Base-by-base conservation (phyloP, 2,329 filamentous ascomycete species). In the Ascosphaera apis region DNA sequence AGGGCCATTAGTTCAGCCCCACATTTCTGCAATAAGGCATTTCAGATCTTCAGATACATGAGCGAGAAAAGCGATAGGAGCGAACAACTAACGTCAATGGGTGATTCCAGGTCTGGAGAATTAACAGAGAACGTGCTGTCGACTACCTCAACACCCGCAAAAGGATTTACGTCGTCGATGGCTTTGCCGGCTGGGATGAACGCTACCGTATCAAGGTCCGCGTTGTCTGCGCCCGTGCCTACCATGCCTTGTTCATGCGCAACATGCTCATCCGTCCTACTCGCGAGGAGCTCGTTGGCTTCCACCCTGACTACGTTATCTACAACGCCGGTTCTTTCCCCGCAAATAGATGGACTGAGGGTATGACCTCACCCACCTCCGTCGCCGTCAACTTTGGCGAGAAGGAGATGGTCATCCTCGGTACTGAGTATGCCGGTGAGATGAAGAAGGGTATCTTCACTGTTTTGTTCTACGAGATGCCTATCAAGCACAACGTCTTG, bases 361-460 rank as follows among this genome's bases (percentile, higher is more conserved):
- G 88, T 53, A 98, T 98, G 88, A 98, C 88, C 50, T 95, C 88
- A 15, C 81, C 82, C 43, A 98, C 88, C 36, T 98, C 88, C 6
- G 86, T 98, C 36, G 78, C 88, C 47, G 91, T 98, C 67, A 98
- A 98, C 74, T 98, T 98, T 51, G 79, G 78, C 54, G 84, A 93
- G 55, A 93, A 92, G 76, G 88, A 98, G 70, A 98, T 98, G 88
- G 88, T 98, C 48, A 98, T 98, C 56, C 75, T 98, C 39, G 88
- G 88, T 57, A 98, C 88, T 25, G 88, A 98, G 65, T 98, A 98
- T 54, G 88, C 88, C 39, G 86, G 86, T 51, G 80, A 86, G 64
- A 86, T 88, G 80, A 92, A 92, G 67, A 92, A 92, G 68, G 84
- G 88, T 49, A 72, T 98, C 59, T 98, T 98, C 70, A 98, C 88